Evolutionary conservation across 441 rosid genomes (phyloP), one percentile per base, ranked within the genome.

Genomic region (Melianthus villosus): DNA sequence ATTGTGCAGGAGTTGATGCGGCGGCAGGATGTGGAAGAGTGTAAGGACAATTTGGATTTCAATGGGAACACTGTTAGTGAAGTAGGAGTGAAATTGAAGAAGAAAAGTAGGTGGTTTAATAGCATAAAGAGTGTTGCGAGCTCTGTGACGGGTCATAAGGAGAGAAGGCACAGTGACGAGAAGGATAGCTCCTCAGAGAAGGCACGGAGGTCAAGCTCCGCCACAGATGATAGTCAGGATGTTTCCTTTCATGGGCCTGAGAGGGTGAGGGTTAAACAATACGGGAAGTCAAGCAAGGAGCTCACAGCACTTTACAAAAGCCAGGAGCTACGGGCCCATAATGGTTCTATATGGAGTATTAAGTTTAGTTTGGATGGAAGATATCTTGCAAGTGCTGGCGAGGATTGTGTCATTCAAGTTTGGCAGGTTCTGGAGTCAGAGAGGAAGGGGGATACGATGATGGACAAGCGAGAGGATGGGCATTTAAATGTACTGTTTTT

Each of bases 1-100:
- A 82, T 91, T 16, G 98, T 84, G 31, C 93, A 77, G 42, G 98
- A 91, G 46, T 47, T 91, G 71, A 91, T 91, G 96, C 75, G 96
- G 61, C 67, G 98, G 61, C 98, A 91, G 57, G 75, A 73, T 54
- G 84, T 75, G 15, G 94, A 91, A 65, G 93, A 77, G 39, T 73
- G 77, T 19, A 64, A 72, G 43, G 86, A 70, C 52, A 56, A 14
- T 29, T 49, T 53, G 18, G 77, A 78, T 49, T 54, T 60, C 41
- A 59, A 35, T 38, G 12, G 29, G 2, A 75, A 65, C 51, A 77
- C 68, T 14, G 51, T 30, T 13, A 37, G 22, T 37, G 59, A 64
- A 26, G 71, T 40, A 26, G 59, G 44, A 15, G 51, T 54, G 0
- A 79, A 68, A 64, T 42, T 22, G 48, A 84, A 79, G 69, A 84